These are phyloP conservation scores for Phytophthora chlamydospora DNA, from an alignment of 352 stramenopile genomes.

Conservation along the genomic window DNA sequence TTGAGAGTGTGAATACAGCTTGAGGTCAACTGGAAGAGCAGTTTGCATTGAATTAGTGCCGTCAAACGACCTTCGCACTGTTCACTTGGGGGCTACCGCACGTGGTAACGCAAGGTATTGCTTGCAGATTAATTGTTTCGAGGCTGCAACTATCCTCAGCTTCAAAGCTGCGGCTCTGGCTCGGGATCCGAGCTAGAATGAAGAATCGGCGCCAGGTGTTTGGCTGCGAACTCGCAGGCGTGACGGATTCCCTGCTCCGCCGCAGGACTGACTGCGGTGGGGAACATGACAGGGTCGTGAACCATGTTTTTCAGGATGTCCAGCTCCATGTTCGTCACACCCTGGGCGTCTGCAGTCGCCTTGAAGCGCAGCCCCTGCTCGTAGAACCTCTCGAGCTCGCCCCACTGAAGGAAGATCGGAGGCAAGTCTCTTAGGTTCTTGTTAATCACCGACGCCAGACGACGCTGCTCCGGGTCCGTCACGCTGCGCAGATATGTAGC, in stretches of 20 bases:
- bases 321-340: slow-evolving; percentile 43
- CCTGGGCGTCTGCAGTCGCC: slow-evolving; percentile 28
- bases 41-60: too few relatives aligned
- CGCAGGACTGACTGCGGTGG: slow-evolving; percentile 31
- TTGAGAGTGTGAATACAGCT: not conserved
- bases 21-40: not conserved
- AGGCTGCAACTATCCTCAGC: too few relatives aligned
- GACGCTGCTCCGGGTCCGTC: slow-evolving; percentile 25
- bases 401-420: slow-evolving; percentile 44
- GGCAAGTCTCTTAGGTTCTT: slow-evolving; percentile 38
- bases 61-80: too few relatives aligned
- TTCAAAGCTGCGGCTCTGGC: too few relatives aligned
- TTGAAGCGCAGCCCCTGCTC: slow-evolving; percentile 38
- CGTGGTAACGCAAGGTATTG: too few relatives aligned
- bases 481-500: slow-evolving; percentile 22
- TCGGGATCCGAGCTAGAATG: not conserved
- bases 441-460: slow-evolving; percentile 39
- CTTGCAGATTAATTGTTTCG: too few relatives aligned
- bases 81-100: too few relatives aligned
- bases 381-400: slow-evolving; percentile 34
- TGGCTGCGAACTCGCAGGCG: slow-evolving; percentile 28
- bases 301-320: slow-evolving; percentile 42
- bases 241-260: slow-evolving; percentile 33
- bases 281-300: slow-evolving; percentile 35
- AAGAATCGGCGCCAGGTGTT: slow-evolving; percentile 23